A percentile compares a stretch with the other conserved stretches of the same genome.
These are phyloP conservation scores for Sporisorium iseilematis-ciliati DNA, from an alignment of 1,284 basidiomycete species.

Conservation along the genomic window DNA sequence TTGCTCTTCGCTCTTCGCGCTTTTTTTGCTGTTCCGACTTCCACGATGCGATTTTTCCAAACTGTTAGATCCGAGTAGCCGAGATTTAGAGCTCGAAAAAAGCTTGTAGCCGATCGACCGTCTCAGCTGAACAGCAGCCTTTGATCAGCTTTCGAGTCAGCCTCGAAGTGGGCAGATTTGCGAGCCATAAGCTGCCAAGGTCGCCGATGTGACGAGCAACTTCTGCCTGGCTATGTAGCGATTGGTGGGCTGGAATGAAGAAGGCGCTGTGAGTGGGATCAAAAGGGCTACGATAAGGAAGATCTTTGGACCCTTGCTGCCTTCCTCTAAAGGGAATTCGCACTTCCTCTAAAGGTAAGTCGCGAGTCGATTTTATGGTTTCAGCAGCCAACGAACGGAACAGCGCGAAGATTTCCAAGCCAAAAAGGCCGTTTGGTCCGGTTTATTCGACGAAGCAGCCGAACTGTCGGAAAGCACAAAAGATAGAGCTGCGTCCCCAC, in stretches of 20 bases:
- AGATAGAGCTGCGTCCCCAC: slow-evolving; percentile 3
- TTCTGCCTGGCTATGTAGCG: too few relatives aligned
- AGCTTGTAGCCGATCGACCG: neutral
- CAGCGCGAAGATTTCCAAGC: neutral
- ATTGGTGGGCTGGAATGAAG: neutral
- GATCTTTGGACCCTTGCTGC: slow-evolving; percentile 10
- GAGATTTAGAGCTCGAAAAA: too few relatives aligned
- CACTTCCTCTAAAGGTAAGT: slow-evolving; percentile 48
- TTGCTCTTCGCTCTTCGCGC: neutral
- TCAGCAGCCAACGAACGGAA: slow-evolving; percentile 10
- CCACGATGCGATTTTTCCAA: neutral
- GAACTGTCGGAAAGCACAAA: neutral
- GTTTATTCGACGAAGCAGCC: slow-evolving; percentile 4
- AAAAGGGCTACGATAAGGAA: slow-evolving; percentile 23
- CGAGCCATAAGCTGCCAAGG: neutral
- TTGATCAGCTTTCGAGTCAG: neutral
- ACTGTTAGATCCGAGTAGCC: neutral
- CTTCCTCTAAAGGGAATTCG: slow-evolving; percentile 55
- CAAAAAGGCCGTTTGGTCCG: slow-evolving; percentile 22
- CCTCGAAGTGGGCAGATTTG: neutral
- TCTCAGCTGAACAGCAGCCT: neutral
- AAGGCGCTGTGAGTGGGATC: neutral
- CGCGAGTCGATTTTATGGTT: slow-evolving; percentile 12
- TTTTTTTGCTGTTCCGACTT: slow-evolving; percentile 5
- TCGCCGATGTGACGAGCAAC: neutral